Base-by-base conservation (phyloP, 164 flowering plant genomes). In the Vitis riparia region DNA sequence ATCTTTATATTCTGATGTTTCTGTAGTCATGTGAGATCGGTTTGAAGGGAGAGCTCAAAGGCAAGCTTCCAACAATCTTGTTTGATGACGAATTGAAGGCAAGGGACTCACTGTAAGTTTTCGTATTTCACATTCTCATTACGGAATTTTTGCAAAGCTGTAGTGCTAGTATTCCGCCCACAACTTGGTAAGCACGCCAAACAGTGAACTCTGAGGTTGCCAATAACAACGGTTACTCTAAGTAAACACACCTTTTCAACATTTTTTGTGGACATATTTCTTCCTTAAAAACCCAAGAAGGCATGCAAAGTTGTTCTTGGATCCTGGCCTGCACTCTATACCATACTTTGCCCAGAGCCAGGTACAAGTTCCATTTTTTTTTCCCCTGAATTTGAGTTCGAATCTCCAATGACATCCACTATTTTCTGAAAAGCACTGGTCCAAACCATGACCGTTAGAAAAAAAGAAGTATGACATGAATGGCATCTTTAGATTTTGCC, bases 61-160 rank as follows among this genome's bases (percentile, higher is more conserved):
- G 80, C 65, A 83, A 85, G 81, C 90, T 93, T 71, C 88, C 87
- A 37, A 73, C 64, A 11, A 67, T 91, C 49, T 59, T 72, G 7
- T 93, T 86, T 76, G 85, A 88, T 78, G 95, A 90, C 75, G 87
- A 85, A 53, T 51, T 87, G 49, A 74, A 73, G 59, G 69, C 79
- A 47, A 85, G 73, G 66, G 93, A 89, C 29, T 74, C 92, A 49
- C 83, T 75, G 97, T 92, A 80, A 88, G 96, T 86, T 19, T 6
- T 16, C 19, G 3, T 32, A 29, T 55, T 12, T 51, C 44, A 37
- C 7, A 23, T 51, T 27, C 50, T 11, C 30, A 51, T 27, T 64
- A 10, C 30, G 6, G 9, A 1, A 3, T 8, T 47, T 16, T 9
- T 63, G 2, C 29, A 48, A 32, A 37, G 44, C 44, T 37, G 44